Evolutionary conservation across 2,329 filamentous ascomycete species (phyloP).

Genomic region (Fusarium beomiforme): DNA sequence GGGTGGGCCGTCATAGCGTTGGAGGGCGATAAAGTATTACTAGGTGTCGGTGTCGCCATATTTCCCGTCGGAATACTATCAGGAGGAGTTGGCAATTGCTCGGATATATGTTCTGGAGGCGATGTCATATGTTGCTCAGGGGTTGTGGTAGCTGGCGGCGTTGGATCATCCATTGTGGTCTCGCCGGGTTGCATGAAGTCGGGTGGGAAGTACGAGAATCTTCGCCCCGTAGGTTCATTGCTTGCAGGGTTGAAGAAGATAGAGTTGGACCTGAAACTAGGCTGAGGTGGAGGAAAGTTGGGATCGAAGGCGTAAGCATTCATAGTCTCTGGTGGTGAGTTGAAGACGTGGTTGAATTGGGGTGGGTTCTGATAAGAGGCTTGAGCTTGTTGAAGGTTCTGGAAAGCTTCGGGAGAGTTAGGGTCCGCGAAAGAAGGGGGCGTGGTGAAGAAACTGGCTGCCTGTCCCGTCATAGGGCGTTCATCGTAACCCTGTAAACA

Average conservation of each 20-base stretch:
- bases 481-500: conserved; percentile 89
- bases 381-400: conserved; percentile 48
- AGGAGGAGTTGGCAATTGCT: conserved; percentile 55
- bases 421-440: conserved; percentile 47
- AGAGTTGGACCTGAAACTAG: conserved; percentile 71
- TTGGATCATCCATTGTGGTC: conserved; percentile 47
- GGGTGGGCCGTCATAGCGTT: conserved; percentile 47
- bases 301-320: conserved; percentile 57
- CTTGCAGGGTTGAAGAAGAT: conserved; percentile 70
- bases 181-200: conserved; percentile 55
- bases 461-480: conserved; percentile 45
- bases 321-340: conserved; percentile 64
- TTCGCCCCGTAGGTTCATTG: conserved; percentile 63
- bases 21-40: conserved; percentile 52
- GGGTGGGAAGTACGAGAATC: conserved; percentile 73
- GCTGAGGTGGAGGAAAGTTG: conserved; percentile 57
- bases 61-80: conserved; percentile 52
- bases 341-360: conserved; percentile 68
- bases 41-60: conserved; percentile 45
- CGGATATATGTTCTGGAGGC: conserved; percentile 44
- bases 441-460: conserved; percentile 48
- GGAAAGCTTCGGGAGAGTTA: conserved; percentile 46
- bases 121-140: conserved; percentile 44
- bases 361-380: conserved; percentile 58
- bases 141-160: conserved; percentile 46